phyloP scores from a whole-genome alignment of 75 land plant genomes.

The Larix kaempferi region DNA sequence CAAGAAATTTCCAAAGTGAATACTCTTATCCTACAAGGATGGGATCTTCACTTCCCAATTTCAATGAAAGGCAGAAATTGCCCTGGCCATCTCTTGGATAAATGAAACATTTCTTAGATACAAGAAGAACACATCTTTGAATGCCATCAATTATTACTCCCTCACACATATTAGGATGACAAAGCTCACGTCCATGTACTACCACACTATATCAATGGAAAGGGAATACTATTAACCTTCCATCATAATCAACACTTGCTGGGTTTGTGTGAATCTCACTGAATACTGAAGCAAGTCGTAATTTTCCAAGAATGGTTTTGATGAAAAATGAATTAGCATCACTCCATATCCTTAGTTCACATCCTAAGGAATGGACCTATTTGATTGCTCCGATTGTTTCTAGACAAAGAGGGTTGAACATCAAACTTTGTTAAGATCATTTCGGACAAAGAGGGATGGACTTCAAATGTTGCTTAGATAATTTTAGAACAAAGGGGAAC shows the following conservation, averaged over 20 bases:
- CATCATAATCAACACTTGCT: slow-evolving; percentile 51
- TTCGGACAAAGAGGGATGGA: no score
- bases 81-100: slow-evolving; percentile 85
- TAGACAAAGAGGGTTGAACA: no score
- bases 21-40: slow-evolving; percentile 60
- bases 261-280: slow-evolving; percentile 75
- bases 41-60: slow-evolving; percentile 47
- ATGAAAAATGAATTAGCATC: slow-evolving; percentile 86
- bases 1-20: slow-evolving; percentile 2
- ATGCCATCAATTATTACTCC: slow-evolving; percentile 1
- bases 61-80: slow-evolving; percentile 71
- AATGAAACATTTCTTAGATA: slow-evolving; percentile 32
- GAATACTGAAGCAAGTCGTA: slow-evolving; percentile 50
- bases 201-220: slow-evolving; percentile 42
- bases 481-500: no score
- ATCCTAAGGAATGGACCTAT: no score
- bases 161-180: slow-evolving; percentile 93
- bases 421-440: no score
- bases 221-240: slow-evolving; percentile 65
- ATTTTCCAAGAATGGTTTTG: slow-evolving; percentile 58
- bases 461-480: no score
- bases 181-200: slow-evolving; percentile 69
- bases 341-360: no score
- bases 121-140: background rate
- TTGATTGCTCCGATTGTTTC: no score